Base-by-base conservation (phyloP, 768 basidiomycete genomes). In the Suillus subluteus region DNA sequence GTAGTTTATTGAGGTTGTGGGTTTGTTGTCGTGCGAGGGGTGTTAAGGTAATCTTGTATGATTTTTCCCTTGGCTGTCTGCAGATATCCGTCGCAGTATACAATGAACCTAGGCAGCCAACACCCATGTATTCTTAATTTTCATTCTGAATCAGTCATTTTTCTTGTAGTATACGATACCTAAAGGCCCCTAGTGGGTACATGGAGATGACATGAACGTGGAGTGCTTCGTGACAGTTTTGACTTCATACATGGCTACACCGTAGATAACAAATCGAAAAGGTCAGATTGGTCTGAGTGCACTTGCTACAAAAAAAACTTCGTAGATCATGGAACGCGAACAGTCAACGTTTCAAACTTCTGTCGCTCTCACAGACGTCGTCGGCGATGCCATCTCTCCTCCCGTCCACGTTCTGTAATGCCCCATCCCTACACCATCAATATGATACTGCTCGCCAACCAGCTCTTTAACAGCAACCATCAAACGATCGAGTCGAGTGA, bases 371-470 rank as follows among this genome's bases (percentile, higher is more conserved):
- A 75, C 21, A n/a, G 74, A 73, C 40, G 69, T 71, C 23, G 78
- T 74, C 65, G 78, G 77, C 26, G 78, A 73, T 23, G 72, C 71
- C 71, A 78, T 68, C 32, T 79, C 79, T 37, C 75, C 79, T 37
- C 75, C 76, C 0, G 35, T 64, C 64, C 54, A 66, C 62, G 72
- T 72, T 62, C 62, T 68, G 66, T 65, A 65, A 58, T 69, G 23
- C 23, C 69, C 74, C 64, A 64, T 68, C 43, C 85, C 88, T 18
- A 91, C 76, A 0, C 91, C 91, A 66, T 89, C 85, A n/a, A 95
- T 91, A 73, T 94, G 91, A 74, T 91, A 94, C 70, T 92, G 90
- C 74, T 95, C 94, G 2, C 94, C 94, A 1, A 95, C 91, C 55
- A 95, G 80, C 76, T 95, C 92, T 74, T 96, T 96, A 18, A 88